phyloP scores from a whole-genome alignment of 495 filamentous ascomycete genomes.

The Penicillium fimorum region DNA sequence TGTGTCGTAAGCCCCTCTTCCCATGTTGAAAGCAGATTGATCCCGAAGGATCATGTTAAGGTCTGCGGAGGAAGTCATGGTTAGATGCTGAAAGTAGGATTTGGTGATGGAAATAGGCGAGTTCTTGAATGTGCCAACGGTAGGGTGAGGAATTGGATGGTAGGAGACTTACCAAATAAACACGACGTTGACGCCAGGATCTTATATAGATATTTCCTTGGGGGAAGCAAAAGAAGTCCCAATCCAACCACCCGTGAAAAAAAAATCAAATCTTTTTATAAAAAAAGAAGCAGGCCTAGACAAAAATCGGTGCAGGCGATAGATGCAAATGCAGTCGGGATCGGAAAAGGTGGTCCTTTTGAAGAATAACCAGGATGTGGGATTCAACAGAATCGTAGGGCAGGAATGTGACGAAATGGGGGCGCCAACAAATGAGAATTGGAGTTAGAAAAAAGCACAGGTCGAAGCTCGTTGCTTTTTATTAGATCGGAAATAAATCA shows the following conservation, averaged over 20 bases:
- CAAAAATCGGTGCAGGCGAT: constrained; percentile 30
- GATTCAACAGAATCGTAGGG: constrained; percentile 39
- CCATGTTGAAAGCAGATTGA: constrained; percentile 53
- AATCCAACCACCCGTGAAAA: constrained; percentile 27
- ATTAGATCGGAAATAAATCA: constrained; percentile 16
- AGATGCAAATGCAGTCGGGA: constrained; percentile 41
- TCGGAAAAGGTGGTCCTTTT: constrained; percentile 42
- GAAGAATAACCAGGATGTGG: constrained; percentile 38
- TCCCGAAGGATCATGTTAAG: constrained; percentile 53
- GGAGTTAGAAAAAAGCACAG: constrained; percentile 25
- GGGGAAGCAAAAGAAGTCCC: constrained; percentile 26
- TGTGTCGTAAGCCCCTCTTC: constrained; percentile 59
- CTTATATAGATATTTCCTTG: constrained; percentile 28
- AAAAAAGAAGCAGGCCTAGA: constrained; percentile 24
- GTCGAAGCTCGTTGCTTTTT: constrained; percentile 34
- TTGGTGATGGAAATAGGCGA: not conserved
- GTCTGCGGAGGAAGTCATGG: constrained; percentile 36
- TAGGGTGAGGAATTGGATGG: constrained; percentile 21
- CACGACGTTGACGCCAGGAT: constrained; percentile 23
- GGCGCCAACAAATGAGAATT: constrained; percentile 24
- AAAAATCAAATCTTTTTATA: constrained; percentile 11
- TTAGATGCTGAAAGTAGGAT: constrained; percentile 24
- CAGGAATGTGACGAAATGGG: constrained; percentile 45
- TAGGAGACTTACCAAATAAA: constrained; percentile 27
- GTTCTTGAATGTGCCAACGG: constrained; percentile 6